Base-by-base conservation (phyloP, 257 asterid species). In the Capsicum chinense region DNA sequence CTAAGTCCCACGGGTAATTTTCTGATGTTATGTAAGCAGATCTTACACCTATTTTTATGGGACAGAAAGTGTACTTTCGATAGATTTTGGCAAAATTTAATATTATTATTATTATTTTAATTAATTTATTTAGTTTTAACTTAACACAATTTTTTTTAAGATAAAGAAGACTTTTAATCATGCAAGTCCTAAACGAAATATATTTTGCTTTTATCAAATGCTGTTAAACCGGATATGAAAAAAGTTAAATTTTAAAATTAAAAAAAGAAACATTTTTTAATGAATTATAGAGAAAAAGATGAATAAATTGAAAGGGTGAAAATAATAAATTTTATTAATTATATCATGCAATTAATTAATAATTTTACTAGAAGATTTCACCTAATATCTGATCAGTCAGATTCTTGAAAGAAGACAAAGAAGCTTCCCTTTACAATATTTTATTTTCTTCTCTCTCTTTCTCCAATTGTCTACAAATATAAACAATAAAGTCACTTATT, bases 341-440 rank as follows among this genome's bases (percentile, higher is more conserved):
- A n/a, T 50, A 56, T 81, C 84, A 66, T 80, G 62, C 85, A 64
- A 88, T 63, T 64, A 69, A 83, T 56, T 79, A 79, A 76, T 83
- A 64, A 85, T 60, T 64, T 87, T 76, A 54, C 21, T 50, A 85
- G 6, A 63, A 87, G 62, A 78, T 85, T 84, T 87, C 89, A 92
- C 93, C 92, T 87, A 93, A 89, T 87, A 82, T 90, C 90, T 88
- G 90, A 88, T 86, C 84, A 87, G 63, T 76, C 78, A 86, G 62
- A 88, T 48, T 89, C 92, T 89, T 84, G 79, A 47, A 86, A 86
- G 83, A 88, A 85, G 88, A 84, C 82, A 84, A 82, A 83, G 91
- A 93, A 93, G 92, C 91, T 91, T 88, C 92, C 85, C 87, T 78
- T 62, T 60, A 26, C 15, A 19, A 50, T 80, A 71, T 58, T 85